Conservation (phyloP, 2,329 filamentous ascomycete species). For the Neurospora sp. region DNA sequence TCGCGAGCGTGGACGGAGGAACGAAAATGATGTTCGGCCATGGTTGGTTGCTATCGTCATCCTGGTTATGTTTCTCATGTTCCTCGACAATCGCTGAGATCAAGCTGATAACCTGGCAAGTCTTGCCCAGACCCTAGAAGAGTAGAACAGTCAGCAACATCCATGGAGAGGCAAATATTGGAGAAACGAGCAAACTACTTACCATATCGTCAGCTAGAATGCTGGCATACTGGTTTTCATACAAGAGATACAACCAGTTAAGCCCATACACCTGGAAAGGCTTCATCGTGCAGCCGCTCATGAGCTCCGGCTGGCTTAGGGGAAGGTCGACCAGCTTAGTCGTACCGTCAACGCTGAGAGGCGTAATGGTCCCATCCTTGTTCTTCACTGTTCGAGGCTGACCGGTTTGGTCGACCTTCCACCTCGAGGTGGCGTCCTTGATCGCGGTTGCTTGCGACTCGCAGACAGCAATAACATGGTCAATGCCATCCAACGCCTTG, state of each 20-base stretch:
- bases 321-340: slow-evolving; percentile 31
- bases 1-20: slow-evolving; percentile 86
- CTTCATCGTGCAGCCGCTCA: slow-evolving; percentile 73
- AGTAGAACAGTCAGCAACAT: not conserved
- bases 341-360: slow-evolving; percentile 25
- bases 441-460: slow-evolving; percentile 56
- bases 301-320: slow-evolving; percentile 59
- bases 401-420: slow-evolving; percentile 40
- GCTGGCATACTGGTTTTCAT: slow-evolving; percentile 67
- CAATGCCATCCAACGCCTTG: slow-evolving; percentile 71
- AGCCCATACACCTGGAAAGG: slow-evolving; percentile 90
- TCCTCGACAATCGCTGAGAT: slow-evolving; percentile 72
- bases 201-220: slow-evolving; percentile 94
- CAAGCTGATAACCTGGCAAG: slow-evolving; percentile 90
- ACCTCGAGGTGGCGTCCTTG: slow-evolving; percentile 34
- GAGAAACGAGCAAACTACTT: not conserved
- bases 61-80: slow-evolving; percentile 26
- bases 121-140: slow-evolving; percentile 67
- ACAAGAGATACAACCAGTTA: slow-evolving; percentile 86
- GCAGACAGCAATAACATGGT: slow-evolving; percentile 68
- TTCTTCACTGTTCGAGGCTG: slow-evolving; percentile 24
- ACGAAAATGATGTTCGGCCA: slow-evolving; percentile 80
- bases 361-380: slow-evolving; percentile 30
- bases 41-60: slow-evolving; percentile 28
- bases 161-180: not conserved